Base-by-base conservation (phyloP, 441 rosid genomes). In the Populus tomentosa region DNA sequence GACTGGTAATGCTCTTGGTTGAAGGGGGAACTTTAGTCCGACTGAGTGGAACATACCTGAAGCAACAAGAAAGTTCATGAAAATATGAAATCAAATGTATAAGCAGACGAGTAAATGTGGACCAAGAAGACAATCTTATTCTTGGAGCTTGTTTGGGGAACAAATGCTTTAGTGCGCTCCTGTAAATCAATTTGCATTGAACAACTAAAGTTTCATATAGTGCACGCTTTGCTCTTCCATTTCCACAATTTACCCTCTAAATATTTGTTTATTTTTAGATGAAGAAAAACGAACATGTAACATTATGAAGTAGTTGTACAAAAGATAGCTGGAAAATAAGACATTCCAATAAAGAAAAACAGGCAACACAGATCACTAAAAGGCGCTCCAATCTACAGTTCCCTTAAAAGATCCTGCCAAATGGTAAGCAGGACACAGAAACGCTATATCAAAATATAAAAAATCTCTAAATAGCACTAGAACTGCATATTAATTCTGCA, bases 31-130 rank as follows among this genome's bases (percentile, higher is more conserved):
- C 77, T 21, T 73, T 89, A 40, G 82, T 76, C 80, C 91, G 88
- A 63, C 84, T 85, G 13, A 95, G 95, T 59, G 99, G 99, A 79
- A 92, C 67, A 74, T 95, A 95, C 86, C 98, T 95, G 87, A 50
- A 83, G 77, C 56, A 84, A 73, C 71, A 80, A 82, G 40, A 28
- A 33, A 75, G 80, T 62, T 71, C 33, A 85, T 78, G 73, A 84
- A 70, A 76, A 14, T 66, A 81, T 23, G 18, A 59, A 67, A 36
- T 73, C 30, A 46, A 42, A 63, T 8, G 21, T 42, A 53, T 16
- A 69, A 33, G 33, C n/a, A 50, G 8, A 10, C 69, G 9, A 42
- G 62, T 40, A 64, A 35, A 11, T 7, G 23, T n/a, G 2, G 71
- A 36, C 13, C n/a, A 69, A 18, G 24, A 36, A 35, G 13, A 33